Evolutionary conservation across 345 rosid species (phyloP).

Genomic region (Erucastrum elatum): DNA sequence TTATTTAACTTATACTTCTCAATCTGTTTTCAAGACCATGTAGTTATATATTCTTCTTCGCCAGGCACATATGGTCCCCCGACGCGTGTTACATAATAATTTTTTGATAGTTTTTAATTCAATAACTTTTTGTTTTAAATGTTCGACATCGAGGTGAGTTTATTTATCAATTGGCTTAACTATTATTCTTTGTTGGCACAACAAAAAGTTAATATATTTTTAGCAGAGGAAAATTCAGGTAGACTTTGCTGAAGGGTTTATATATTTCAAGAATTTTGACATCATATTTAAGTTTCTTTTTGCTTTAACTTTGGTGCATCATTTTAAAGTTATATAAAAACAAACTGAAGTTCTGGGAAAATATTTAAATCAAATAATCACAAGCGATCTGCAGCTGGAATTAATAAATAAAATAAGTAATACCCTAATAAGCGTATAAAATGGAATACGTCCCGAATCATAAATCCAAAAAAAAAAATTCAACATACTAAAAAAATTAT

Average conservation of each 20-base stretch:
- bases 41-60: constrained; percentile 28
- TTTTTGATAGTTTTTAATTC: neutral
- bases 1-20: neutral
- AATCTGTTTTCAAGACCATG: constrained; percentile 2
- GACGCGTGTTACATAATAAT: constrained; percentile 1
- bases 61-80: constrained; percentile 17
- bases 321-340: neutral
- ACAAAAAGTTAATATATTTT: neutral
- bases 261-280: constrained; percentile 14
- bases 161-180: neutral
- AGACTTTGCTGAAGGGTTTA: constrained; percentile 13
- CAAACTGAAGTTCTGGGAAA: neutral
- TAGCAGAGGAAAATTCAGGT: neutral
- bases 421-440: neutral
- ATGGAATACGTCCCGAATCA: constrained; percentile 5
- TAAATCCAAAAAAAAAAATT: neutral
- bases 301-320: no score
- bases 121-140: neutral
- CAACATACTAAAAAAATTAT: neutral
- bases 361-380: neutral
- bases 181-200: neutral
- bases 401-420: neutral
- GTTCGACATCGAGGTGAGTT: constrained; percentile 30
- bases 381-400: constrained; percentile 8
- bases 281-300: neutral